These are phyloP conservation scores for Gardenia jasminoides DNA, from an alignment of 257 asterid genomes.

Conservation along the genomic window DNA sequence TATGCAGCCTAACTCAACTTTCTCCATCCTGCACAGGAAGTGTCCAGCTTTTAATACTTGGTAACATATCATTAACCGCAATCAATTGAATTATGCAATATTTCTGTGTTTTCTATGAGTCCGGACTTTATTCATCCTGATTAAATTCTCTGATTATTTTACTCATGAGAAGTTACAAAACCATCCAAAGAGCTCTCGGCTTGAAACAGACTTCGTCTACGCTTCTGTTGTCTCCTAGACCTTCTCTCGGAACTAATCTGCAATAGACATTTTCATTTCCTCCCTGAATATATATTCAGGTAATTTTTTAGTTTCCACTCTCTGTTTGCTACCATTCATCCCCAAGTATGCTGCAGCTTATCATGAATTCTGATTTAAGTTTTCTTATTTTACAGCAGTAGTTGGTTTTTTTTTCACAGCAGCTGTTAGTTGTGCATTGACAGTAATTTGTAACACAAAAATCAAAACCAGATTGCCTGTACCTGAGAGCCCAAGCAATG, in stretches of 20 bases:
- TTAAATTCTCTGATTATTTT: not conserved
- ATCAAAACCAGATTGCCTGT: not conserved
- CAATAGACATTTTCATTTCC: no score
- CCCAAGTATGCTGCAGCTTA: not conserved
- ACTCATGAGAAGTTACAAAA: not conserved
- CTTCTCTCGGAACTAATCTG: not conserved
- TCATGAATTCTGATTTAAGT: not conserved
- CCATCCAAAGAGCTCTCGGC: not conserved
- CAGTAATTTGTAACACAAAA: not conserved
- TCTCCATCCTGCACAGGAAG: slow-evolving; percentile 61
- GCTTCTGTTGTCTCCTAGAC: not conserved
- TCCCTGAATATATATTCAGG: not conserved
- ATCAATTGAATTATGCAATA: not conserved
- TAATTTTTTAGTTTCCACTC: not conserved
- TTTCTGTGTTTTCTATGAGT: not conserved
- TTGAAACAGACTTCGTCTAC: not conserved
- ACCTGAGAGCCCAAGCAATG: slow-evolving; percentile 84
- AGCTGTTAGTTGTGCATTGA: no score
- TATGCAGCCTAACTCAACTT: slow-evolving; percentile 54
- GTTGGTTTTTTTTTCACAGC: no score
- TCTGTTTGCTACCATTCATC: not conserved
- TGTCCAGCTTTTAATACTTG: no score
- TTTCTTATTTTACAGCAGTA: no score
- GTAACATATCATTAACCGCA: not conserved
- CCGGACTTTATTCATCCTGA: no score